Conservation (phyloP, 495 filamentous ascomycete species). For the Penicillium roqueforti region DNA sequence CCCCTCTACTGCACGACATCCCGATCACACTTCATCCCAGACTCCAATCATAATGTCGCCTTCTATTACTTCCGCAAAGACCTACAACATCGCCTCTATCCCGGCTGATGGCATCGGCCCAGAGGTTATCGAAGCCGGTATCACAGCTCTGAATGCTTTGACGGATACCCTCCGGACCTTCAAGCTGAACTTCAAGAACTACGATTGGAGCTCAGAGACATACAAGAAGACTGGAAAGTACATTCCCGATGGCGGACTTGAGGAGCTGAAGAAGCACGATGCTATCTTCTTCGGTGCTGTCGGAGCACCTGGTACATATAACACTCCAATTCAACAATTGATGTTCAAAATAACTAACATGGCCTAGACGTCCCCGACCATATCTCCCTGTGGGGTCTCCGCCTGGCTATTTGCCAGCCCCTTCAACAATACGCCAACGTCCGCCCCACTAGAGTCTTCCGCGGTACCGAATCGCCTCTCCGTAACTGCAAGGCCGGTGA, state of each 20-base stretch:
- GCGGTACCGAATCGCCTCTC: conserved; percentile 47
- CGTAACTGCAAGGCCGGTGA: conserved; percentile 37
- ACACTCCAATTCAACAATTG: too few species aligned
- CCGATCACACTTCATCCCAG: too few species aligned
- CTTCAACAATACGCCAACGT: conserved; percentile 56
- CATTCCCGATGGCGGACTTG: conserved; percentile 51
- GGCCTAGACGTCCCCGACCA: conserved; percentile 53
- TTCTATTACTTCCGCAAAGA: too few species aligned
- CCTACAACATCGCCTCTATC: conserved; percentile 48
- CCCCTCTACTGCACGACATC: too few species aligned
- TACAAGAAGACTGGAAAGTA: conserved; percentile 52
- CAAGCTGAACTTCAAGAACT: conserved; percentile 45
- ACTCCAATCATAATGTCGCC: too few species aligned
- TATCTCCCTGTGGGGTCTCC: conserved; percentile 55
- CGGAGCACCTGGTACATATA: conserved; percentile 47
- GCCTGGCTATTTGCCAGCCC: conserved; percentile 52
- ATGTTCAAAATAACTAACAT: neutral
- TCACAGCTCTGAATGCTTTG: conserved; percentile 42
- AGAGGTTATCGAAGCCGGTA: conserved; percentile 50
- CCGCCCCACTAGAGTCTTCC: conserved; percentile 47
- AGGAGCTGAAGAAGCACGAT: conserved; percentile 48
- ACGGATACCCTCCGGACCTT: conserved; percentile 44
- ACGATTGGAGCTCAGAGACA: conserved; percentile 50
- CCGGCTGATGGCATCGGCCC: conserved; percentile 53
- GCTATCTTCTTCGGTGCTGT: conserved; percentile 56